Evolutionary conservation across 805 yeast genomes (phyloP), one percentile per base, ranked within the genome.

Genomic region (Wickerhamomyces canadensis): DNA sequence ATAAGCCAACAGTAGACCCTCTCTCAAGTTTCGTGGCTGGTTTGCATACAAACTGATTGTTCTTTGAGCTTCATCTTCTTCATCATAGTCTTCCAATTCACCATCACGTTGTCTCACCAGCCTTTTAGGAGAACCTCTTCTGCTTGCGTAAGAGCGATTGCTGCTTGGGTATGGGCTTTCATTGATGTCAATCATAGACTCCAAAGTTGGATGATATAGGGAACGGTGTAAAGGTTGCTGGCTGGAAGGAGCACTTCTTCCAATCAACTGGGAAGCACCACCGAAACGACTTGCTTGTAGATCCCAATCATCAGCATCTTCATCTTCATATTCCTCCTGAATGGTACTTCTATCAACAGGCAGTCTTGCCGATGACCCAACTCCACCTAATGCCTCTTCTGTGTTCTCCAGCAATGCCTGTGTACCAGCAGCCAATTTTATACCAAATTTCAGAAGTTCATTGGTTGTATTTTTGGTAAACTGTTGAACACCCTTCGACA

Each of bases 391-490:
- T 7, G 75, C 70, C 46, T 80, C 83, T 54, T 88, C 97, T 0
- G 94, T 80, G 36, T 73, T 77, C 48, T 88, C 96, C 31, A 89
- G 58, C 3, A 85, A 59, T 0, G 80, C 76, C 51, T 88, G 97
- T 0, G 96, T 84, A 0, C 97, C 96, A 9, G 88, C 81, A 1
- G 95, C 89, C 21, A 89, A 54, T 49, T 83, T 86, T 0, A 84
- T 91, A 1, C 96, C 95, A 32, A 89, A 66, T 48, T 82, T 81
- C 31, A 89, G 64, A 24, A 88, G 58, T 55, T 89, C 96, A 39
- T 80, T 83, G 4, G 93, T 74, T 0, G 97, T 82, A 4, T 83
- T 79, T 48, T 72, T 79, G 2, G 89, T 79, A 60, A 89, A 87
- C 7, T 78, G 69, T 37, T 66, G 60, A 0, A 89, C 80, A 2